Percentiles rank a stretch among this genome's conserved stretches.
Conservation (phyloP, 2,329 filamentous ascomycete genomes). For the Cephalotrichum gorgonifer region DNA sequence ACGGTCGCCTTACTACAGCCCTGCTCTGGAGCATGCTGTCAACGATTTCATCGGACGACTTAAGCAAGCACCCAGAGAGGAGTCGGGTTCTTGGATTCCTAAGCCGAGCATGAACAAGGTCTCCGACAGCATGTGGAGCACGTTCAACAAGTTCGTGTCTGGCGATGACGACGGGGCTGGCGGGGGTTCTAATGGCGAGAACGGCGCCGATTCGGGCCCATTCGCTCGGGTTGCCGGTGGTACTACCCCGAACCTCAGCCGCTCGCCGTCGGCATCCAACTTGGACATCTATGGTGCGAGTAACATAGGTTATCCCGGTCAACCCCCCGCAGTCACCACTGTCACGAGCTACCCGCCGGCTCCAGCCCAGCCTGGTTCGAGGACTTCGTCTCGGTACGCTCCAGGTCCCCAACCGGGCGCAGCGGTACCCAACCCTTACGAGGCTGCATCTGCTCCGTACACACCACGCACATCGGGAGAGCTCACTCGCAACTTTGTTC, state of each 20-base stretch:
- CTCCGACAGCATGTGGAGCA: slow-evolving; percentile 78
- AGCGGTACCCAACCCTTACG: slow-evolving; percentile 15
- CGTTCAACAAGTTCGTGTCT: slow-evolving; percentile 92
- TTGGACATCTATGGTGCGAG: slow-evolving; percentile 64
- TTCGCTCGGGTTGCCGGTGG: slow-evolving; percentile 67
- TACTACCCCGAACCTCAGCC: slow-evolving; percentile 65
- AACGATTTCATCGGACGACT: slow-evolving; percentile 78
- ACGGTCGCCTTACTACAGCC: slow-evolving; percentile 78
- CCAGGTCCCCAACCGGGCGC: slow-evolving; percentile 22
- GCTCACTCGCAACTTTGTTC: slow-evolving; percentile 13
- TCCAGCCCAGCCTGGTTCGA: slow-evolving; percentile 10
- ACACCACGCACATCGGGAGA: slow-evolving; percentile 18
- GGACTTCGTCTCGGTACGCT: slow-evolving; percentile 37
- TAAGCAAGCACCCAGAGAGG: slow-evolving; percentile 75
- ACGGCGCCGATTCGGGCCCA: slow-evolving; percentile 55
- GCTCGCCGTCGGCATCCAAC: slow-evolving; percentile 58
- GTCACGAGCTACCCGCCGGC: slow-evolving; percentile 18
- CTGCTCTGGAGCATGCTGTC: slow-evolving; percentile 60
- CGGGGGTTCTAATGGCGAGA: slow-evolving; percentile 44
- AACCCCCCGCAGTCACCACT: slow-evolving; percentile 17
- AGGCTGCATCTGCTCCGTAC: slow-evolving; percentile 11
- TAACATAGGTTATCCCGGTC: slow-evolving; percentile 6
- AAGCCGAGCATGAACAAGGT: slow-evolving; percentile 96
- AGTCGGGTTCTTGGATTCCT: slow-evolving; percentile 77
- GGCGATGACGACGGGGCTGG: slow-evolving; percentile 80